Percentiles rank a stretch among this genome's conserved stretches.
phyloP scores from a whole-genome alignment of 2,329 filamentous ascomycete genomes.

The Fusarium miscanthi region DNA sequence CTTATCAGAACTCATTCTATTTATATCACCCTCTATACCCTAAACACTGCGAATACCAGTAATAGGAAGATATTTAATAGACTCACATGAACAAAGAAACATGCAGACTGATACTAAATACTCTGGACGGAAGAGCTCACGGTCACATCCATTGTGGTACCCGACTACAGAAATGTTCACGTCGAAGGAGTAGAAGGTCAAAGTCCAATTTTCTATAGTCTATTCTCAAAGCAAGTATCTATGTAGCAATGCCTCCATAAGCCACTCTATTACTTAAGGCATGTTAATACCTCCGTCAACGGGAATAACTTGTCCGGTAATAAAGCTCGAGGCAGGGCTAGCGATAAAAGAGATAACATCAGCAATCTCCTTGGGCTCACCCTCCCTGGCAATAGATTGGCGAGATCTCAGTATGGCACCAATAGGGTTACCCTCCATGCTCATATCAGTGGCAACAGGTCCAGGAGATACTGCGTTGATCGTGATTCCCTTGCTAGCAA shows the following conservation, averaged over 20 bases:
- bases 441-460: constrained; percentile 14
- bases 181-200: fast-evolving
- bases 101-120: neutral
- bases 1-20: neutral
- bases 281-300: constrained; percentile 13
- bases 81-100: fast-evolving
- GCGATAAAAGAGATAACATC: constrained; percentile 8
- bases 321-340: constrained; percentile 9
- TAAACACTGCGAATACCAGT: too few species aligned
- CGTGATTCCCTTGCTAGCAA: constrained; percentile 10
- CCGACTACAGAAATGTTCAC: too few species aligned
- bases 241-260: fast-evolving
- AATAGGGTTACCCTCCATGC: neutral
- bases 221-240: neutral
- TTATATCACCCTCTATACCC: neutral
- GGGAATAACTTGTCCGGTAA: constrained; percentile 15
- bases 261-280: neutral
- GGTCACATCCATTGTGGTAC: too few species aligned
- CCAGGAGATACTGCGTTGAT: constrained; percentile 9
- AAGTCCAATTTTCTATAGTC: neutral
- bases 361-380: neutral
- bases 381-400: constrained; percentile 10
- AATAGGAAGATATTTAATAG: neutral
- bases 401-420: neutral
- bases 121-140: too few species aligned